Conservation (phyloP, 768 basidiomycete species). For the Boletus edulis region DNA sequence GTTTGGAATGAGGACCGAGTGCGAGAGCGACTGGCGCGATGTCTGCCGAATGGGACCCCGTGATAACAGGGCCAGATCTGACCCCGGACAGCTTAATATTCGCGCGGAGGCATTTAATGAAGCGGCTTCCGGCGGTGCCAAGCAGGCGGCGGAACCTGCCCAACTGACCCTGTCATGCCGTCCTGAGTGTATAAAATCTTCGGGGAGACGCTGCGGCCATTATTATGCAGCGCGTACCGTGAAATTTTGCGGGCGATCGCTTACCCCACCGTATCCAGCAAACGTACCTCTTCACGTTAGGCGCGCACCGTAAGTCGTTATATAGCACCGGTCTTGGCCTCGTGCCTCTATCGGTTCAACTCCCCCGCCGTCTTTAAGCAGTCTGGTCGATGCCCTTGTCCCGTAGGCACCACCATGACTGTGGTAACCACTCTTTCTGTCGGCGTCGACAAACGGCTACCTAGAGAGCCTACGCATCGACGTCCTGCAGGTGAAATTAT, state of each 20-base stretch:
- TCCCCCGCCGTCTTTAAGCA: conserved; percentile 11
- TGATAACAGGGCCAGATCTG: neutral
- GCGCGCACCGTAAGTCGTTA: conserved; percentile 6
- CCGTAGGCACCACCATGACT: conserved; percentile 20
- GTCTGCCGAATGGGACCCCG: conserved; percentile 21
- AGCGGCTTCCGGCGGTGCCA: conserved; percentile 11
- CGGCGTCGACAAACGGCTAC: conserved; percentile 46
- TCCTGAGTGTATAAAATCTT: conserved; percentile 15
- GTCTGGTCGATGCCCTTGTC: conserved; percentile 24
- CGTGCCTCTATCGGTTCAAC: conserved; percentile 5
- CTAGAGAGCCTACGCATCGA: conserved; percentile 38
- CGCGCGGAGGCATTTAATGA: conserved; percentile 3
- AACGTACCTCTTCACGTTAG: conserved; percentile 4
- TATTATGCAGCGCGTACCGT: conserved; percentile 14
- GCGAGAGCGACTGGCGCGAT: neutral
- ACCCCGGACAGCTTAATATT: conserved; percentile 21
- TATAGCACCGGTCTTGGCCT: conserved; percentile 13
- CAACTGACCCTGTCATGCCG: conserved; percentile 19
- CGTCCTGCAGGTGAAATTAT: conserved; percentile 50
- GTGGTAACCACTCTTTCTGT: conserved; percentile 16
- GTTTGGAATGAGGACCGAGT: conserved; percentile 10
- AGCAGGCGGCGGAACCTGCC: conserved; percentile 11
- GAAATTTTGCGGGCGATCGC: conserved; percentile 22
- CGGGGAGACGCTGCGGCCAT: conserved; percentile 16
- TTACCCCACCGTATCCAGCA: conserved; percentile 12